Percentiles rank a stretch among this genome's conserved stretches.
Evolutionary conservation across 352 stramenopile species (phyloP).

Genomic region (Pythium brachiatum): DNA sequence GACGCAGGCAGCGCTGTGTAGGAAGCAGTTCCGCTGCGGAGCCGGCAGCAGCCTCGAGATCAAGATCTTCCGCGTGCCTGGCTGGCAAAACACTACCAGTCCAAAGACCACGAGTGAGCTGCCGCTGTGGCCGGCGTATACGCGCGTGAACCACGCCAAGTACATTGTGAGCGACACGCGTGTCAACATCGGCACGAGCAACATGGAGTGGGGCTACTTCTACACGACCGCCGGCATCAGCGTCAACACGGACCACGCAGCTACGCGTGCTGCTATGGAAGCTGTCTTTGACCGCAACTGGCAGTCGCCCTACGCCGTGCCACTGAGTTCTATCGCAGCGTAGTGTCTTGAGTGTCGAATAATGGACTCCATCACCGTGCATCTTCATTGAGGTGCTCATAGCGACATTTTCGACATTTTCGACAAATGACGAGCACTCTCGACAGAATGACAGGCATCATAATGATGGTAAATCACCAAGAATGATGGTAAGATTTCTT

Average conservation of each 20-base stretch:
- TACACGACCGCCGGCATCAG: slow-evolving; percentile 78
- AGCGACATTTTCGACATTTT: no score
- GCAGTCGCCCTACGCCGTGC: slow-evolving; percentile 59
- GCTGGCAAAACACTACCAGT: slow-evolving; percentile 66
- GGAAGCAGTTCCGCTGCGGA: slow-evolving; percentile 36
- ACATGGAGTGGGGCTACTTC: slow-evolving; percentile 88
- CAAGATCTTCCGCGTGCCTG: slow-evolving; percentile 69
- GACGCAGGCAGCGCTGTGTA: slow-evolving; percentile 47
- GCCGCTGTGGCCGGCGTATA: slow-evolving; percentile 54
- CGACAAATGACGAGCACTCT: no score
- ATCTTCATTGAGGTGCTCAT: no score
- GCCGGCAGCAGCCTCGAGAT: slow-evolving; percentile 50
- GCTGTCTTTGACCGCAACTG: slow-evolving; percentile 74
- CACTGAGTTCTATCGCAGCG: slow-evolving; percentile 16
- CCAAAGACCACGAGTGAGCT: background rate
- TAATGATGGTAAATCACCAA: no score
- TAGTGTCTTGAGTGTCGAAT: no score
- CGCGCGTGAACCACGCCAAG: slow-evolving; percentile 84
- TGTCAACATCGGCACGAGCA: slow-evolving; percentile 84
- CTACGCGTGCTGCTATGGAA: slow-evolving; percentile 50
- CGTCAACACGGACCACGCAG: slow-evolving; percentile 72
- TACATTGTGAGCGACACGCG: slow-evolving; percentile 78
- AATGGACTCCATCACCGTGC: no score
- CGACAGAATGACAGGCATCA: no score
- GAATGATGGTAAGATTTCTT: no score